phyloP scores from a whole-genome alignment of 2,329 filamentous ascomycete genomes.

The Scedosporium minutisporum region DNA sequence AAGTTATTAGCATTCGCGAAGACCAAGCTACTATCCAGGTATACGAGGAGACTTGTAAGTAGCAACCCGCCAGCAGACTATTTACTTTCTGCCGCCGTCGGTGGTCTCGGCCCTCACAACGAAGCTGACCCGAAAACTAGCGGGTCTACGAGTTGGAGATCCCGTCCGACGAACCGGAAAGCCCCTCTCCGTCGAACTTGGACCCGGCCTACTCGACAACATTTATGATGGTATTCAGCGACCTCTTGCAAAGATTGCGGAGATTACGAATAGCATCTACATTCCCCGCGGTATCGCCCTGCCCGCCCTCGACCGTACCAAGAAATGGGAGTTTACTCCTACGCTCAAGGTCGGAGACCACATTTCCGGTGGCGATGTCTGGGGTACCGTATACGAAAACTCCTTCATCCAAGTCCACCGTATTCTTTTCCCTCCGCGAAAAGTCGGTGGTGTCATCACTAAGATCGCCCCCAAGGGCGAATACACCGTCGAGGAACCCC shows the following conservation, averaged over 20 bases:
- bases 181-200: slow-evolving; percentile 93
- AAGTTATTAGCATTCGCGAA: slow-evolving; percentile 94
- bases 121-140: slow-evolving; percentile 30
- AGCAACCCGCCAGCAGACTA: not conserved
- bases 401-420: slow-evolving; percentile 88
- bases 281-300: slow-evolving; percentile 90
- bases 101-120: no score
- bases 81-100: no score
- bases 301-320: slow-evolving; percentile 78
- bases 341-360: slow-evolving; percentile 91
- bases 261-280: slow-evolving; percentile 79
- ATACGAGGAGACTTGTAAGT: slow-evolving; percentile 92
- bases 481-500: slow-evolving; percentile 89
- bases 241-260: slow-evolving; percentile 76
- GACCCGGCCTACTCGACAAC: slow-evolving; percentile 93
- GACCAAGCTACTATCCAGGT: slow-evolving; percentile 98
- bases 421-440: slow-evolving; percentile 83
- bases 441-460: slow-evolving; percentile 75
- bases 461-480: slow-evolving; percentile 80
- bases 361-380: slow-evolving; percentile 92
- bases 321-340: slow-evolving; percentile 95
- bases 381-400: slow-evolving; percentile 93
- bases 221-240: slow-evolving; percentile 99
- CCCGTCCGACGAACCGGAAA: slow-evolving; percentile 86
- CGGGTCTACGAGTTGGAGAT: slow-evolving; percentile 91